These are phyloP conservation scores for Globisporangium irregulare DNA, from an alignment of 352 stramenopile species.

Conservation along the genomic window DNA sequence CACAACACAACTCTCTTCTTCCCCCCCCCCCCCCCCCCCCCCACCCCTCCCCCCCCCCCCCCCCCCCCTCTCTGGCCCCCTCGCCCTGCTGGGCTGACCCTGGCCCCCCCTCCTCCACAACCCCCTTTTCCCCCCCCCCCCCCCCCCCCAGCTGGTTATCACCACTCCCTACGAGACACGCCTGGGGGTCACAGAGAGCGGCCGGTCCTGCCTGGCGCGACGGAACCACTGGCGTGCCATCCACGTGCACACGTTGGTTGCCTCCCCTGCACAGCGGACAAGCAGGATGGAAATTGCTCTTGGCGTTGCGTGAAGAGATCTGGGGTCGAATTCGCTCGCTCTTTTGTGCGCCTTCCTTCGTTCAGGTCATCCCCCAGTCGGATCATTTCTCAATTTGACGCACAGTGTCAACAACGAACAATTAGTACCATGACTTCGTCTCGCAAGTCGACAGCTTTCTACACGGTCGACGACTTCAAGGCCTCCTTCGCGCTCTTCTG, in stretches of 20 bases:
- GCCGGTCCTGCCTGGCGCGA: not conserved
- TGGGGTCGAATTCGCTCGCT: not conserved
- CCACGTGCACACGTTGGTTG: constrained; percentile 6
- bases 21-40: too few relatives aligned
- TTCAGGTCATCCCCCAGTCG: not conserved
- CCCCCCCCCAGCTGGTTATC: constrained; percentile 6
- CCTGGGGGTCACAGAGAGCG: constrained; percentile 6
- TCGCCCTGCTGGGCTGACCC: too few relatives aligned
- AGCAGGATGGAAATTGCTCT: not conserved
- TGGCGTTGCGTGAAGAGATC: constrained; percentile 6
- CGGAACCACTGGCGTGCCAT: constrained; percentile 10
- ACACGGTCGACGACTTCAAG: constrained; percentile 49
- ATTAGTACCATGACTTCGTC: constrained; percentile 4
- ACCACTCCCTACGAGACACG: constrained; percentile 12
- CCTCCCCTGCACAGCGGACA: not conserved
- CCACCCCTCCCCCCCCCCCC: too few relatives aligned
- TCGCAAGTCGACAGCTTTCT: constrained; percentile 25
- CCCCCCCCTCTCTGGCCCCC: too few relatives aligned
- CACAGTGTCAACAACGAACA: not conserved
- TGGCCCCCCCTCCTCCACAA: too few relatives aligned
- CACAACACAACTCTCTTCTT: too few relatives aligned
- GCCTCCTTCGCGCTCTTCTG: constrained; percentile 45
- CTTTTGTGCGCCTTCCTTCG: not conserved
- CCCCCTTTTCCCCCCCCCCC: too few relatives aligned
- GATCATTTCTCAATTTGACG: constrained; percentile 11